Evolutionary conservation across 2,329 filamentous ascomycete species (phyloP).

Genomic region (Fusarium xyrophilum): DNA sequence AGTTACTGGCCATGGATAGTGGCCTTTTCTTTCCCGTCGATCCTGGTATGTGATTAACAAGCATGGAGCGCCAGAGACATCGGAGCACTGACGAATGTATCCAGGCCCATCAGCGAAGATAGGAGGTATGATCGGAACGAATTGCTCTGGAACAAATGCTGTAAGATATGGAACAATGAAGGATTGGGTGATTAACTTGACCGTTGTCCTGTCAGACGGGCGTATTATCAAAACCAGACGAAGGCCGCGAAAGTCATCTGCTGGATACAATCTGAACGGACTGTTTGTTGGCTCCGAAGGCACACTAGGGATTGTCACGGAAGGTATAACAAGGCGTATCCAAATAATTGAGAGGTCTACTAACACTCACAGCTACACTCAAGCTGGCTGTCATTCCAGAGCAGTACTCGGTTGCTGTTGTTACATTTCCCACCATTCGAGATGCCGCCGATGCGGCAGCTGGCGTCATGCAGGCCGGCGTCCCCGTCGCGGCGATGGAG

Average conservation of each 20-base stretch:
- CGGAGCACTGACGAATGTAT: not conserved
- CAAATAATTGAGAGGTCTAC: not conserved
- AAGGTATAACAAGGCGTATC: conserved; percentile 55
- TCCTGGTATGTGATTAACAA: conserved; percentile 61
- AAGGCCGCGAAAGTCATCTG: conserved; percentile 80
- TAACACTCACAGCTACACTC: conserved; percentile 65
- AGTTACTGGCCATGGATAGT: conserved; percentile 69
- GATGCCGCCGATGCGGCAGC: conserved; percentile 78
- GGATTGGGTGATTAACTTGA: conserved; percentile 85
- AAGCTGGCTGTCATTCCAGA: conserved; percentile 80
- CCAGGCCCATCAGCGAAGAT: conserved; percentile 72
- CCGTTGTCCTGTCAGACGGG: conserved; percentile 80
- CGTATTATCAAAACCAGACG: conserved; percentile 79
- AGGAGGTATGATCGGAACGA: conserved; percentile 83
- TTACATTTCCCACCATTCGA: conserved; percentile 78
- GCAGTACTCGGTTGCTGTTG: conserved; percentile 78
- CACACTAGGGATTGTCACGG: conserved; percentile 80
- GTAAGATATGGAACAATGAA: conserved; percentile 87
- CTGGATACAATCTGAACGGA: conserved; percentile 82
- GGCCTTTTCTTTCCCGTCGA: conserved; percentile 93
- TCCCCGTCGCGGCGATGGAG: conserved; percentile 80
- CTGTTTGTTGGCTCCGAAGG: conserved; percentile 84
- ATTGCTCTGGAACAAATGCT: conserved; percentile 79
- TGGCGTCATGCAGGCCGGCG: conserved; percentile 75
- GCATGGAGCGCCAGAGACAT: not conserved